These are phyloP conservation scores for Carex parvula DNA, from an alignment of 176 grass and related monocot species.

Conservation along the genomic window DNA sequence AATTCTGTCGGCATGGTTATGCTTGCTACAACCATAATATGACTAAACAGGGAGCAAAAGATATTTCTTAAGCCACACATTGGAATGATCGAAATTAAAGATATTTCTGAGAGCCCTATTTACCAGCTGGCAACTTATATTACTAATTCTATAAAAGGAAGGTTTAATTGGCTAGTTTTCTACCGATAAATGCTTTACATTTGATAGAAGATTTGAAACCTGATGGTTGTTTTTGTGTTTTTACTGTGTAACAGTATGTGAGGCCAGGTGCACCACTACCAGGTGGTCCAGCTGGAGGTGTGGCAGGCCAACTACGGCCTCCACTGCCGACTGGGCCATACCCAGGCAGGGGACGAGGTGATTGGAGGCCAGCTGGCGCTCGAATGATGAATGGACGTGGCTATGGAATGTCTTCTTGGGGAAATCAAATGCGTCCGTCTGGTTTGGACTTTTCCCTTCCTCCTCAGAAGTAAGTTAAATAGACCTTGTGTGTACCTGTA, in stretches of 20 bases:
- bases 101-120: not conserved
- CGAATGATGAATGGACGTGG: slow-evolving; percentile 66
- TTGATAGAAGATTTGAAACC: not conserved
- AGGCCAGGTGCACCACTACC: slow-evolving; percentile 58
- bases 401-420: slow-evolving; percentile 62
- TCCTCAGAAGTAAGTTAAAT: slow-evolving; percentile 82
- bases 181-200: not conserved
- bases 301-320: slow-evolving; percentile 57
- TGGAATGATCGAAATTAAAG: not conserved
- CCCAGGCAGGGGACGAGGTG: slow-evolving; percentile 76
- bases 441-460: slow-evolving; percentile 93
- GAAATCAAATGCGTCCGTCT: slow-evolving; percentile 62
- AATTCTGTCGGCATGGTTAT: not conserved
- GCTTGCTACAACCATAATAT: not conserved
- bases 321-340: slow-evolving; percentile 49
- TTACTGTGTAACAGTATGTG: slow-evolving; percentile 57
- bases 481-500: not conserved
- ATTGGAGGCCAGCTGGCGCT: slow-evolving; percentile 74
- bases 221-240: slow-evolving; percentile 17
- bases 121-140: not conserved
- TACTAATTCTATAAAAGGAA: not conserved
- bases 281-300: slow-evolving; percentile 47
- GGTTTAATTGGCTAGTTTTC: not conserved
- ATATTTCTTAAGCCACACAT: too few relatives aligned
- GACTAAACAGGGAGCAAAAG: not conserved